Evolutionary conservation across 164 flowering plant species (phyloP), one percentile per base, ranked within the genome.

Genomic region (Litsea cubeba): DNA sequence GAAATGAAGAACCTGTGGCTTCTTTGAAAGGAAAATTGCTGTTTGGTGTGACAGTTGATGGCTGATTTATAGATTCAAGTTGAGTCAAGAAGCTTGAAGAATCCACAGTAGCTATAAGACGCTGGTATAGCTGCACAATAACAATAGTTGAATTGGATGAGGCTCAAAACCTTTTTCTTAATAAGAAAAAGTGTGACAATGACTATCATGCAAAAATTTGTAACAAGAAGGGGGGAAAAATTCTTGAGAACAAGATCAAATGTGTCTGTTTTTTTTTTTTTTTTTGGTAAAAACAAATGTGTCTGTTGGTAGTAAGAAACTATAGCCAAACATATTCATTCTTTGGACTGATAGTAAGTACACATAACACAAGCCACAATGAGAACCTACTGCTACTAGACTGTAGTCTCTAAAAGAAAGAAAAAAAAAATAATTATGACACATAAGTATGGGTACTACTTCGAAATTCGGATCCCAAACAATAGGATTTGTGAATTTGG

Each of bases 11-110:
- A 91, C 99, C 97, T 80, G 89, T 85, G n/a, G 87, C 86, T 83
- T 87, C 87, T 79, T 83, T 84, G 80, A 90, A 91, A 72, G 95
- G 93, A 78, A 93, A 90, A 49, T 79, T 72, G 74, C 79, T 83
- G 65, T 65, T 64, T 50, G 83, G 70, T 30, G 35, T 30, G 5
- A 30, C 35, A n/a, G 82, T 72, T 20, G 88, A 82, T 51, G 80
- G 76, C 62, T 82, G 76, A 69, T 81, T 84, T 40, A 90, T 78
- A 12, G 85, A 73, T 72, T 88, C 80, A 54, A 95, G 86, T 63
- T 83, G 84, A 74, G 75, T 72, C 83, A 89, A 79, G 78, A 91
- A 95, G 18, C 76, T 78, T 15, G 88, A 75, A 46, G 99, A 93
- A 75, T 88, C 84, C 75, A 89, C 97, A 17, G 92, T 79, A n/a